Base-by-base conservation (phyloP, 768 basidiomycete genomes). In the Scleroderma bovista region DNA sequence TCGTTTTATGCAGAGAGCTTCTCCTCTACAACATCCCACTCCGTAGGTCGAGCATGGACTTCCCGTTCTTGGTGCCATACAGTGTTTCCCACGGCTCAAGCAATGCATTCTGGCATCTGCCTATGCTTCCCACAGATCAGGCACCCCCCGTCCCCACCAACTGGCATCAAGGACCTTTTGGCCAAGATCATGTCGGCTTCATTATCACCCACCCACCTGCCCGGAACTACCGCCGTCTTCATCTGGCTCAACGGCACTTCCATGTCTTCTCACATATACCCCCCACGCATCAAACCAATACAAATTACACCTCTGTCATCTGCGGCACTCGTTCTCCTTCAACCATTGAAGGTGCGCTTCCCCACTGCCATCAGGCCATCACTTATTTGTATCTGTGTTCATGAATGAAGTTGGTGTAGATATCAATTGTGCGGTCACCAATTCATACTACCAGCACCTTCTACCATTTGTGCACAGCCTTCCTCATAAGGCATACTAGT, bases 341-440 rank as follows among this genome's bases (percentile, higher is more conserved):
- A n/a, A n/a, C n/a, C n/a, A n/a, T n/a, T n/a, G n/a, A n/a, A n/a
- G n/a, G n/a, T n/a, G n/a, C n/a, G n/a, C n/a, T n/a, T n/a, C n/a
- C n/a, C n/a, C n/a, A n/a, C n/a, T n/a, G n/a, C n/a, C n/a, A n/a
- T n/a, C n/a, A n/a, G n/a, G n/a, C n/a, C n/a, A n/a, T n/a, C n/a
- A n/a, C n/a, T n/a, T n/a, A n/a, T n/a, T n/a, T n/a, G n/a, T n/a
- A n/a, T n/a, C n/a, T n/a, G n/a, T n/a, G n/a, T n/a, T n/a, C n/a
- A n/a, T n/a, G n/a, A 97, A 94, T 69, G 83, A 83, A 61, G 85
- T 94, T 53, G 96, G 96, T 26, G 93, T 98, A 39, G 94, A 98
- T 65, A 88, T 99, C 72, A 98, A 99, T 65, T 85, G 87, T 26
- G 90, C 92, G 31, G 84, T 93, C 16, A 82, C 83, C 2, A 91